These are phyloP conservation scores for Phaeolepiota aurea DNA, from an alignment of 768 basidiomycete species.

Conservation along the genomic window DNA sequence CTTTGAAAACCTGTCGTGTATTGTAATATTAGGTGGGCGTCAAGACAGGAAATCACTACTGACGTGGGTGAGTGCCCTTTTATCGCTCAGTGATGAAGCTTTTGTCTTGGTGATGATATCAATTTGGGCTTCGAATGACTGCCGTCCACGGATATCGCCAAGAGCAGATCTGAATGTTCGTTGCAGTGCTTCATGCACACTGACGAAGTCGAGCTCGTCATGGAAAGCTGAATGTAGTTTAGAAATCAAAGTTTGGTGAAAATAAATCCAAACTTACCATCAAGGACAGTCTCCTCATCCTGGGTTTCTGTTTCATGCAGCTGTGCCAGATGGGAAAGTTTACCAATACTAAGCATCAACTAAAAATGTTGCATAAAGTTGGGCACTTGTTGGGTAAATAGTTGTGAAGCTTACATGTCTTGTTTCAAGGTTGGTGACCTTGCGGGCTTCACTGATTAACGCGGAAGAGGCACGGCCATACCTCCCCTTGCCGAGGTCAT, in stretches of 20 bases:
- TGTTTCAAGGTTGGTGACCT: slow-evolving; percentile 48
- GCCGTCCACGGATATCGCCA: slow-evolving; percentile 42
- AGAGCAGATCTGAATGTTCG: slow-evolving; percentile 50
- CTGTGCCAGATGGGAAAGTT: slow-evolving; percentile 75
- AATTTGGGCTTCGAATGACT: slow-evolving; percentile 60
- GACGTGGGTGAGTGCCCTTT: slow-evolving; percentile 46
- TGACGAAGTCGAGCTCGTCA: slow-evolving; percentile 79
- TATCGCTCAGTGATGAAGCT: slow-evolving; percentile 36
- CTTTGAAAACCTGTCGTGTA: slow-evolving; percentile 56
- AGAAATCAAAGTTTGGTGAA: neutral
- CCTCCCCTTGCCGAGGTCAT: slow-evolving; percentile 66
- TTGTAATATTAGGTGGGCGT: neutral
- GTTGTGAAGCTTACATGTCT: slow-evolving; percentile 72
- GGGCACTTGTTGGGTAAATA: slow-evolving; percentile 2
- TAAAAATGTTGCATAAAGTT: slow-evolving; percentile 19
- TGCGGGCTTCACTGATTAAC: slow-evolving; percentile 53
- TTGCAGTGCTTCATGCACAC: slow-evolving; percentile 67
- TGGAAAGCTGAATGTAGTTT: slow-evolving; percentile 56
- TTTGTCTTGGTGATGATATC: slow-evolving; percentile 52
- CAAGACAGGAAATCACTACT: slow-evolving; percentile 9
- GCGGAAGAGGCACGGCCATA: slow-evolving; percentile 59
- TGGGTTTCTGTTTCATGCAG: slow-evolving; percentile 48
- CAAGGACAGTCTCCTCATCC: slow-evolving; percentile 43
- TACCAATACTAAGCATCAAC: slow-evolving; percentile 89
- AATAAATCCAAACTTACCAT: slow-evolving; percentile 31